Evolutionary conservation across 345 rosid species (phyloP), one percentile per base, ranked within the genome.

Genomic region (Abelmoschus esculentus): DNA sequence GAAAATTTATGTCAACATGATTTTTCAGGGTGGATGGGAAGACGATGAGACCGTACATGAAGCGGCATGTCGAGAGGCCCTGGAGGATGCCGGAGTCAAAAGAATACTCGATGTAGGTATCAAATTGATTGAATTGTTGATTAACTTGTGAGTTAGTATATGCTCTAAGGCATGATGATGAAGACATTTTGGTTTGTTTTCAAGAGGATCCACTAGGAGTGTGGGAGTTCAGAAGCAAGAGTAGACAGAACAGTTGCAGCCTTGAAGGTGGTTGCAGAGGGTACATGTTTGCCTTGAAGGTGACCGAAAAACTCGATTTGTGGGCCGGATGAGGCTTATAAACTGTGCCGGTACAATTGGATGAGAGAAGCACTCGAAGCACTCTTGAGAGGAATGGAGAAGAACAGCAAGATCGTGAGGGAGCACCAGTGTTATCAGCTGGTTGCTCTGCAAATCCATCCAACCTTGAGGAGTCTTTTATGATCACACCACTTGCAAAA

Each of bases 1-100:
- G 52, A 22, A 1, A 49, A 5, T 9, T 49, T 52, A 53, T 57
- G 54, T 67, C 22, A 58, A 36, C 11, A 7, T 10, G 7, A 59
- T 53, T 18, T 5, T 71, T 13, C 74, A 93, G 97, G 98, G 98
- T 67, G 98, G 98, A 60, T 93, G 98, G 98, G 98, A 93, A 82
- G 82, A 91, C 74, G 98, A 93, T 75, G 98, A 93, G 79, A 88
- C 95, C 31, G 74, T 89, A 61, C 72, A 73, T 44, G 88, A 93
- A 82, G 98, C 98, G 67, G 98, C 98, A 63, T 69, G 84, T 64
- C 97, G 97, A 9, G 97, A 91, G 79, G 91, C 98, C 70, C 44
- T 22, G 26, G 26, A 22, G 26, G 26, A 22, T 0, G 26, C 26
- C 26, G 26, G 26, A 22, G 26, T 22, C 9, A 83, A 78, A 83